Percentiles rank a stretch among this genome's conserved stretches.
Evolutionary conservation across 768 basidiomycete species (phyloP).

Genomic region (Naganishia kalamii): DNA sequence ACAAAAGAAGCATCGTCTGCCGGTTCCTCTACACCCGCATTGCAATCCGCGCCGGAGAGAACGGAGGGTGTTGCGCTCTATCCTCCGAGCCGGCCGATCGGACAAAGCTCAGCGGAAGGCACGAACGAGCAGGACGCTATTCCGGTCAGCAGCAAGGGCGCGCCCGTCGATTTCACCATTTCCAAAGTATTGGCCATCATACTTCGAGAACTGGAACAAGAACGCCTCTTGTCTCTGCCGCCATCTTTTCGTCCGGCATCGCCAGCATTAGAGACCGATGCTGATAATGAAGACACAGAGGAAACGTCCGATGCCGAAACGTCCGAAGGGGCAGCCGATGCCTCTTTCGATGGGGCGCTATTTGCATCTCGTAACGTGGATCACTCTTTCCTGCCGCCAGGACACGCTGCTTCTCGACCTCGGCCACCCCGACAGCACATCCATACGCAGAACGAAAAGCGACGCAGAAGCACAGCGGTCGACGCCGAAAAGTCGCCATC

Average conservation of each 20-base stretch:
- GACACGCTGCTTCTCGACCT: not conserved
- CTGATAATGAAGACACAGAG: constrained; percentile 14
- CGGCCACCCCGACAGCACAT: not conserved
- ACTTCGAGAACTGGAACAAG: constrained; percentile 28
- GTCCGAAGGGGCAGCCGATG: constrained; percentile 14
- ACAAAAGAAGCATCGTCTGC: not conserved
- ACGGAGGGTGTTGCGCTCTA: not conserved
- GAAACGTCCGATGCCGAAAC: not conserved
- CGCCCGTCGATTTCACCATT: constrained; percentile 36
- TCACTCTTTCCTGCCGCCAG: not conserved
- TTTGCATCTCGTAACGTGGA: not conserved
- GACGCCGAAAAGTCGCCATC: not conserved
- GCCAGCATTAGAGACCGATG: constrained; percentile 6
- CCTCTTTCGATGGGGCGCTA: not conserved
- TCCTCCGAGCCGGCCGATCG: constrained; percentile 8
- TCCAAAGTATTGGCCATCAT: constrained; percentile 39
- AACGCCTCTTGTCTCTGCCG: not conserved
- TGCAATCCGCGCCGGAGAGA: not conserved
- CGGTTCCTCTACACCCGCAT: not conserved
- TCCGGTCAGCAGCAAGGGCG: not conserved
- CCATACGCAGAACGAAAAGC: not conserved
- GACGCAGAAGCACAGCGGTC: constrained; percentile 11
- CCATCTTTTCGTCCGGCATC: not conserved
- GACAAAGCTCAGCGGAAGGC: not conserved
- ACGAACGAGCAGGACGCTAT: not conserved